A percentile compares a stretch with the other conserved stretches of the same genome.
phyloP scores from a whole-genome alignment of 495 filamentous ascomycete species.

The Cairneyella variabilis region DNA sequence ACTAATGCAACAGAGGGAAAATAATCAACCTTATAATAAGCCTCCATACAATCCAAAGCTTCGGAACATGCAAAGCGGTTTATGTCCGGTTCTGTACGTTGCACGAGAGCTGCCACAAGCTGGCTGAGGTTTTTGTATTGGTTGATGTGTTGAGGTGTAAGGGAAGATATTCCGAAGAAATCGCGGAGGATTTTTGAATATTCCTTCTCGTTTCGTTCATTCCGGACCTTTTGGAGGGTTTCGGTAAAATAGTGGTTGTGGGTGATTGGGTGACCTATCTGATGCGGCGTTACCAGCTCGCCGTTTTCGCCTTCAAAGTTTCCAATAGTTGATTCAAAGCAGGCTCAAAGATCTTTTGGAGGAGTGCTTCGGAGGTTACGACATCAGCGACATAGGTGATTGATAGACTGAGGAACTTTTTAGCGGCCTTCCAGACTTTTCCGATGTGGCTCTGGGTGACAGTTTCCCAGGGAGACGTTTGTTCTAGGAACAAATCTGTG shows the following conservation, averaged over 20 bases:
- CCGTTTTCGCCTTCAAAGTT: constrained; percentile 24
- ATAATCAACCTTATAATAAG: constrained; percentile 45
- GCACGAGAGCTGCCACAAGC: constrained; percentile 28
- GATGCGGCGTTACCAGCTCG: constrained; percentile 25
- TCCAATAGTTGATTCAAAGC: constrained; percentile 27
- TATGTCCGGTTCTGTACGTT: constrained; percentile 31
- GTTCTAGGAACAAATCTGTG: constrained; percentile 46
- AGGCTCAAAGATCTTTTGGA: constrained; percentile 37
- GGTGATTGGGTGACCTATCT: constrained; percentile 38
- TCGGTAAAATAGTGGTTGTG: constrained; percentile 48
- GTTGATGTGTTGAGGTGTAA: constrained; percentile 7
- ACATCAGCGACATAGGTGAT: constrained; percentile 32
- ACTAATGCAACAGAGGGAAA: constrained; percentile 5
- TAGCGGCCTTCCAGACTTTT: constrained; percentile 32
- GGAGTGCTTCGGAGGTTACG: constrained; percentile 35
- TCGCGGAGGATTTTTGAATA: constrained; percentile 12
- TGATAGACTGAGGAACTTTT: constrained; percentile 33
- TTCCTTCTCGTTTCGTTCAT: constrained; percentile 24
- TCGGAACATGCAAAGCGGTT: constrained; percentile 41
- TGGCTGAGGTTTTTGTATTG: constrained; percentile 15
- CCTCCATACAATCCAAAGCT: constrained; percentile 43
- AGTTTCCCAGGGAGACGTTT: constrained; percentile 41
- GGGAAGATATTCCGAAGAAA: constrained; percentile 7
- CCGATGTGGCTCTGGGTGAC: constrained; percentile 36
- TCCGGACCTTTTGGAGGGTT: constrained; percentile 32